phyloP scores from a whole-genome alignment of 2,329 filamentous ascomycete genomes.

The Ophiostoma sp. region DNA sequence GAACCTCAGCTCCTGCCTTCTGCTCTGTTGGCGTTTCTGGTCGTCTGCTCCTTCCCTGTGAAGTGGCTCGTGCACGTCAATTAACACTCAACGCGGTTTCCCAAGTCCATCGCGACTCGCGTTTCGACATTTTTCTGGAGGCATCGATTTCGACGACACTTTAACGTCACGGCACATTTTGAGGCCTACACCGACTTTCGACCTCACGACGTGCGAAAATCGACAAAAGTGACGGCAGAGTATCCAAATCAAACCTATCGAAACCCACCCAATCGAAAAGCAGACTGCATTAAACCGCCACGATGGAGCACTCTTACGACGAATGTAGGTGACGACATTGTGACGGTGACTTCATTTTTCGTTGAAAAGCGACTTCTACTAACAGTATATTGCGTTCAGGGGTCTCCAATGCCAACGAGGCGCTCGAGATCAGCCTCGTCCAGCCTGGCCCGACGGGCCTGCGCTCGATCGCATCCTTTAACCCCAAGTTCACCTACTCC shows the following conservation, averaged over 20 bases:
- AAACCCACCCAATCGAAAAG: background rate
- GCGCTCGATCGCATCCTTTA: constrained; percentile 67
- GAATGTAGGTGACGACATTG: constrained; percentile 24
- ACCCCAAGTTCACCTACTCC: constrained; percentile 84
- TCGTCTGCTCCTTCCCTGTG: background rate
- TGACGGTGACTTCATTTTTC: background rate
- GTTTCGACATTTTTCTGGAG: constrained; percentile 16
- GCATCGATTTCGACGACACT: background rate
- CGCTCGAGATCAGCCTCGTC: constrained; percentile 61
- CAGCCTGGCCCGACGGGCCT: constrained; percentile 50
- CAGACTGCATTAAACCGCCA: background rate
- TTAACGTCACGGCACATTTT: background rate
- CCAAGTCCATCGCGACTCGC: constrained; percentile 26
- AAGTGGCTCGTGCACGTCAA: constrained; percentile 22
- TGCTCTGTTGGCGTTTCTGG: background rate
- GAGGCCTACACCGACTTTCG: background rate
- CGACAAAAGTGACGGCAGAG: background rate
- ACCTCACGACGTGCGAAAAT: background rate
- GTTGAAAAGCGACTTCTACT: background rate
- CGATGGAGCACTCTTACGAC: constrained; percentile 29
- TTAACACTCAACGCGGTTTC: constrained; percentile 27
- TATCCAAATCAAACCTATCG: background rate
- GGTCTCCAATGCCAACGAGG: constrained; percentile 62
- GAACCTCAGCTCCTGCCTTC: background rate
- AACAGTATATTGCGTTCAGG: constrained; percentile 41